Conservation (phyloP, 129 eudicot genomes). For the Scalesia atractyloides region DNA sequence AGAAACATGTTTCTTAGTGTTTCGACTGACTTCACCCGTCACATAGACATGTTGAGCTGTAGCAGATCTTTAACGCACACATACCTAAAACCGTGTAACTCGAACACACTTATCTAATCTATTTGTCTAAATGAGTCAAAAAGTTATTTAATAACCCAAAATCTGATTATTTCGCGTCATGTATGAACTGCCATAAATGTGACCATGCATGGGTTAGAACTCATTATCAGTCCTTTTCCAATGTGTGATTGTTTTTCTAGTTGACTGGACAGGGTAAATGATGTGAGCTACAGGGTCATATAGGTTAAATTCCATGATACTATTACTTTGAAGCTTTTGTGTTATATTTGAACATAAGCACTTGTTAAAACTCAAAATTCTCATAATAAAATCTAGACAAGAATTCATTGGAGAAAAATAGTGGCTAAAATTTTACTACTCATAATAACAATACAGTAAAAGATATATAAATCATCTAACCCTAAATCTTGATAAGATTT, state of each 20-base stretch:
- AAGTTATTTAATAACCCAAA: no score
- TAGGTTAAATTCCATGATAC: neutral
- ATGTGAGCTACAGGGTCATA: neutral
- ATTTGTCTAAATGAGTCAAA: no score
- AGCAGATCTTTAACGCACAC: no score
- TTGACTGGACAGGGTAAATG: neutral
- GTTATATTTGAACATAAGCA: neutral
- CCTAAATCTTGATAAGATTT: conserved; percentile 5
- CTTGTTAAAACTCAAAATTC: neutral
- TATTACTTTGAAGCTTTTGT: neutral
- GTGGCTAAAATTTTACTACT: neutral
- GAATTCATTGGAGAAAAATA: neutral
- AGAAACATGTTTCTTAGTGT: no score
- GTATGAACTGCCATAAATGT: no score
- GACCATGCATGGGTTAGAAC: neutral
- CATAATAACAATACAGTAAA: neutral
- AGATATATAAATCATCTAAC: neutral
- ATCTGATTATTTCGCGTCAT: no score
- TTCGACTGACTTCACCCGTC: no score
- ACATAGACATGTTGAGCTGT: no score
- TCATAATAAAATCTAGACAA: neutral
- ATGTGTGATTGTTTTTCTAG: neutral
- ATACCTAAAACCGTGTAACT: no score
- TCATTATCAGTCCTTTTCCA: neutral
- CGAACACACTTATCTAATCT: no score